phyloP scores from a whole-genome alignment of 495 filamentous ascomycete species.

The Xanthoparmelia taractica region DNA sequence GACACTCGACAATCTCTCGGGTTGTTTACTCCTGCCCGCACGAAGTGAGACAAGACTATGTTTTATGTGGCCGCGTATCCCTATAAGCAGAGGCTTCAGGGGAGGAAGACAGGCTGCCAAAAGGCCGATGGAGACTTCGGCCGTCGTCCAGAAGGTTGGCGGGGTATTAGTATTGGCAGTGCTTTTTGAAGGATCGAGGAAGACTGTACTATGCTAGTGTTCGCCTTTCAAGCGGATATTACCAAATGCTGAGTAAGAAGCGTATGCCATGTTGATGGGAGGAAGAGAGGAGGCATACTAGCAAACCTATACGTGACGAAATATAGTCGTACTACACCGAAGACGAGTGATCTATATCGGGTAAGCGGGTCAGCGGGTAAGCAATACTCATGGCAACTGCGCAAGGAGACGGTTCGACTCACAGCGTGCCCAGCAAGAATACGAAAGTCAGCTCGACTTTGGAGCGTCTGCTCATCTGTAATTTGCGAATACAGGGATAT shows the following conservation, averaged over 20 bases:
- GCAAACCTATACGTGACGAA: constrained; percentile 5
- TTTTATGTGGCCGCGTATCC: neutral
- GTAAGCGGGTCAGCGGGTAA: neutral
- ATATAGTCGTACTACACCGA: constrained; percentile 4
- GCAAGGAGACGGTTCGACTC: neutral
- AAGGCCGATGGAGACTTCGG: constrained; percentile 14
- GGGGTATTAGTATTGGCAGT: neutral
- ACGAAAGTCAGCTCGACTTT: constrained; percentile 1
- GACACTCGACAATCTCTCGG: neutral
- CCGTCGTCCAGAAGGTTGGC: constrained; percentile 16
- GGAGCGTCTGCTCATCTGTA: constrained; percentile 4
- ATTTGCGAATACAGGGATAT: constrained; percentile 14
- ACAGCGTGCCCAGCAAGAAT: constrained; percentile 13
- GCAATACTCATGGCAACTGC: neutral
- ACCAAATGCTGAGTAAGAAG: neutral
- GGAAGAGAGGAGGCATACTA: constrained; percentile 1
- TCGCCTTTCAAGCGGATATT: neutral
- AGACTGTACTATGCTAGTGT: neutral
- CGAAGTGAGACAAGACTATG: neutral
- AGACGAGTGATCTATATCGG: constrained; percentile 2
- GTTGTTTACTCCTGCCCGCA: neutral
- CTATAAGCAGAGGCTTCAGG: neutral
- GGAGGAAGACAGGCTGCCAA: constrained; percentile 17
- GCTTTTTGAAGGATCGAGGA: neutral
- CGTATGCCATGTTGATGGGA: neutral